These are phyloP conservation scores for Claviceps pusilla DNA, from an alignment of 2,329 filamentous ascomycete genomes.

Conservation along the genomic window DNA sequence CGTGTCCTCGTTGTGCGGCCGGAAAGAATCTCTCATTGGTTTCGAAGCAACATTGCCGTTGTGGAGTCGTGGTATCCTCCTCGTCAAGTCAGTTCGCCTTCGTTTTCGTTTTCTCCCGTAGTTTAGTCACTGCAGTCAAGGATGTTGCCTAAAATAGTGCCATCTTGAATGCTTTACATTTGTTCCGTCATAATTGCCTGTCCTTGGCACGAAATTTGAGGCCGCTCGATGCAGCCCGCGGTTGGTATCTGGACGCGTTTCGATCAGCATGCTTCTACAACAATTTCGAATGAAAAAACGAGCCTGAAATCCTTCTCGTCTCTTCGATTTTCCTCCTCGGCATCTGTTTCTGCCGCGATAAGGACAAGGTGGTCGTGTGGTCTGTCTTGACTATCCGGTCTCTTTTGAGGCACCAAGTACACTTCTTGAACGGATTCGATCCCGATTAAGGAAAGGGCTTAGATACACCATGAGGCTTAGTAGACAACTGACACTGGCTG, in stretches of 20 bases:
- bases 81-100: background rate
- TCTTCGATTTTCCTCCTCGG: background rate
- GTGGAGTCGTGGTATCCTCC: background rate
- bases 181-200: background rate
- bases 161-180: background rate
- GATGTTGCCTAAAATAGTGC: background rate
- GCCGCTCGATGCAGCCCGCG: background rate
- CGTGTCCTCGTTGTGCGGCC: background rate
- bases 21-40: background rate
- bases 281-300: background rate
- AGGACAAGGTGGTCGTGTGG: background rate
- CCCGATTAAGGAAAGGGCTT: background rate
- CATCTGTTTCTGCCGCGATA: background rate
- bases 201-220: background rate
- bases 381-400: background rate
- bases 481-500: conserved; percentile 6
- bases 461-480: conserved; percentile 9
- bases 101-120: background rate
- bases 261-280: background rate
- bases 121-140: background rate
- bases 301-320: background rate
- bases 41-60: background rate
- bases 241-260: background rate
- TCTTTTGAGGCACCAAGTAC: background rate
- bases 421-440: background rate